Conservation (phyloP, 108 stramenopile species). For the Nitzschia inconspicua region DNA sequence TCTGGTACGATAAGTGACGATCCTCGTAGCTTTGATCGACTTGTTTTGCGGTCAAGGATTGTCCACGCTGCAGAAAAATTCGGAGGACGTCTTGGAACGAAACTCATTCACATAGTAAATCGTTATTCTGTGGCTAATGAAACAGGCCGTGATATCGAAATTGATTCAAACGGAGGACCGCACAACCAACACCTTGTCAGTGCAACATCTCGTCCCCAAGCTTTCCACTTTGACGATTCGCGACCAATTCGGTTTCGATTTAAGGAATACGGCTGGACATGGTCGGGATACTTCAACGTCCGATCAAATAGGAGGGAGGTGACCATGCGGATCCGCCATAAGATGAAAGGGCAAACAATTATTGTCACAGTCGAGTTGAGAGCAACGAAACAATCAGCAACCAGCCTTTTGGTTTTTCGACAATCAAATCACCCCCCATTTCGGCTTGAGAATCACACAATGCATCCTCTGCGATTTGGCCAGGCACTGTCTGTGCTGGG, state of each 20-base stretch:
- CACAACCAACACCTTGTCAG: constrained; percentile 21
- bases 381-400: constrained; percentile 25
- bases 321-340: constrained; percentile 49
- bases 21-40: constrained; percentile 25
- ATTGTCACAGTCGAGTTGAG: constrained; percentile 47
- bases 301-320: constrained; percentile 47
- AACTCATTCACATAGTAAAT: constrained; percentile 52
- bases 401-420: constrained; percentile 34
- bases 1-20: constrained; percentile 9
- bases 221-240: constrained; percentile 69
- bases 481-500: constrained; percentile 26
- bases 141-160: constrained; percentile 60
- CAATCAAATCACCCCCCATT: constrained; percentile 51
- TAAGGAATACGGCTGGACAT: constrained; percentile 62
- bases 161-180: constrained; percentile 21
- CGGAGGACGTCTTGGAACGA: constrained; percentile 51
- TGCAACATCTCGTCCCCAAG: constrained; percentile 26
- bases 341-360: constrained; percentile 44
- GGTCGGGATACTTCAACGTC: constrained; percentile 50
- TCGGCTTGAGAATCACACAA: constrained; percentile 64
- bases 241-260: constrained; percentile 49
- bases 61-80: constrained; percentile 41
- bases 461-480: constrained; percentile 41
- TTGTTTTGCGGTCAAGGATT: constrained; percentile 41
- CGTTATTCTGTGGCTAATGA: constrained; percentile 50